These are phyloP conservation scores for Aspergillus quadricinctus DNA, from an alignment of 2,329 filamentous ascomycete genomes.

Conservation along the genomic window DNA sequence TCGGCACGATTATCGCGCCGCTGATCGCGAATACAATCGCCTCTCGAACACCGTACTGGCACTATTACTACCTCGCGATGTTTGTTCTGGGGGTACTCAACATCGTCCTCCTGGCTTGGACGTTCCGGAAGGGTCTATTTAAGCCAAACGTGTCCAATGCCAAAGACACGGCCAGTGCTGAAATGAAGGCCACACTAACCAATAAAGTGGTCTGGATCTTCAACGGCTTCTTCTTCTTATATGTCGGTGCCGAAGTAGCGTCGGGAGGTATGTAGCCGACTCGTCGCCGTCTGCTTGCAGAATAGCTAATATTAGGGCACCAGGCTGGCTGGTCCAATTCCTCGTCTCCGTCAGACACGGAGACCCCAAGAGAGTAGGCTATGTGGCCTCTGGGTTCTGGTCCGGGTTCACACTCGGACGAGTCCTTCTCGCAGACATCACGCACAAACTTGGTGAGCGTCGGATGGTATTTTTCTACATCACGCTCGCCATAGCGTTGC, in stretches of 20 bases:
- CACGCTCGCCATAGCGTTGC: constrained; percentile 14
- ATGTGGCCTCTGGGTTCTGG: constrained; percentile 22
- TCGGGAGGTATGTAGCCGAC: constrained; percentile 14
- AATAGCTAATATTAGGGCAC: not conserved
- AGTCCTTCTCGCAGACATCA: constrained; percentile 19
- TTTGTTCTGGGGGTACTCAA: constrained; percentile 14
- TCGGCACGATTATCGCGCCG: constrained; percentile 18
- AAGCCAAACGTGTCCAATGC: constrained; percentile 15
- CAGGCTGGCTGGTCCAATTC: constrained; percentile 23
- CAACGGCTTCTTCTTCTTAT: constrained; percentile 23
- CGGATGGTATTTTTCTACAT: constrained; percentile 20
- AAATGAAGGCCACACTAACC: constrained; percentile 15
- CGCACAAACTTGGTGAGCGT: constrained; percentile 20
- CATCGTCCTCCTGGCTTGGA: constrained; percentile 11
- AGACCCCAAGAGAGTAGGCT: constrained; percentile 20
- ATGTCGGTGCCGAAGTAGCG: constrained; percentile 20
- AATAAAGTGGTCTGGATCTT: constrained; percentile 20
- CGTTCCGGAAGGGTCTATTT: constrained; percentile 18
- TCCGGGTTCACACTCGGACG: constrained; percentile 19
- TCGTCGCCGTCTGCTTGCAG: not conserved
- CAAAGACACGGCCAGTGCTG: constrained; percentile 15
- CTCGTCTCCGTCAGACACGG: constrained; percentile 20
- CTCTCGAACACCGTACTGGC: constrained; percentile 16
- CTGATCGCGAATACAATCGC: constrained; percentile 21
- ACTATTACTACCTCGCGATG: constrained; percentile 19